Percentiles rank a stretch among this genome's conserved stretches.
Conservation (phyloP, 2,329 filamentous ascomycete genomes). For the Calonectria pseudoturangicola region DNA sequence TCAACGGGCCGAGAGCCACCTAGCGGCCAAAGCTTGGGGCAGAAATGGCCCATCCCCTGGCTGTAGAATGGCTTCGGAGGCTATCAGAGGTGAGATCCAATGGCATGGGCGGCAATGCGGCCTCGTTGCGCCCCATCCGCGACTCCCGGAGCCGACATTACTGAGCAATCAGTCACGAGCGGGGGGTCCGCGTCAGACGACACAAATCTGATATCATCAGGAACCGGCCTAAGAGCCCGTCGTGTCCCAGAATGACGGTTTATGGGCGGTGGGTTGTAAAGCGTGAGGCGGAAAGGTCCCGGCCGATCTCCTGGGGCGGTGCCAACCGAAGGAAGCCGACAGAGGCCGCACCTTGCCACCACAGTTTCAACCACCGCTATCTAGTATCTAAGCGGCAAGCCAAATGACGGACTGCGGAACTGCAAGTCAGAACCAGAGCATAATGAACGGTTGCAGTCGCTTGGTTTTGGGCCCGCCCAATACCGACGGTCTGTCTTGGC, state of each 20-base stretch:
- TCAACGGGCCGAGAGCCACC: slow-evolving; percentile 51
- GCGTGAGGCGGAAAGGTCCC: slow-evolving; percentile 56
- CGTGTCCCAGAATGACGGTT: slow-evolving; percentile 43
- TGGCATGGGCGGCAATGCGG: slow-evolving; percentile 44
- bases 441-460: slow-evolving; percentile 6
- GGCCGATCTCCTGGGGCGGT: slow-evolving; percentile 54
- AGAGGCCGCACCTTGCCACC: slow-evolving; percentile 58
- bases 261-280: slow-evolving; percentile 50
- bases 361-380: slow-evolving; percentile 38
- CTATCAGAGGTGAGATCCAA: slow-evolving; percentile 44
- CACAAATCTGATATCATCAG: slow-evolving; percentile 54
- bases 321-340: slow-evolving; percentile 64
- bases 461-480: slow-evolving; percentile 15
- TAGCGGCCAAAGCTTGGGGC: slow-evolving; percentile 31
- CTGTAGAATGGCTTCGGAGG: slow-evolving; percentile 29
- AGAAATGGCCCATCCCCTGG: slow-evolving; percentile 35
- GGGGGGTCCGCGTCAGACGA: slow-evolving; percentile 51
- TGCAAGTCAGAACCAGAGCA: slow-evolving; percentile 18
- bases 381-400: slow-evolving; percentile 32
- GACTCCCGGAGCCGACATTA: slow-evolving; percentile 43
- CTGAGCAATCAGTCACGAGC: slow-evolving; percentile 50
- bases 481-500: slow-evolving; percentile 18
- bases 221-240: slow-evolving; percentile 37
- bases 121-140: slow-evolving; percentile 41
- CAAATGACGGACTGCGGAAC: slow-evolving; percentile 44